Evolutionary conservation across 2,329 filamentous ascomycete genomes (phyloP), one percentile per base, ranked within the genome.

Genomic region (Diplodia sapinea): DNA sequence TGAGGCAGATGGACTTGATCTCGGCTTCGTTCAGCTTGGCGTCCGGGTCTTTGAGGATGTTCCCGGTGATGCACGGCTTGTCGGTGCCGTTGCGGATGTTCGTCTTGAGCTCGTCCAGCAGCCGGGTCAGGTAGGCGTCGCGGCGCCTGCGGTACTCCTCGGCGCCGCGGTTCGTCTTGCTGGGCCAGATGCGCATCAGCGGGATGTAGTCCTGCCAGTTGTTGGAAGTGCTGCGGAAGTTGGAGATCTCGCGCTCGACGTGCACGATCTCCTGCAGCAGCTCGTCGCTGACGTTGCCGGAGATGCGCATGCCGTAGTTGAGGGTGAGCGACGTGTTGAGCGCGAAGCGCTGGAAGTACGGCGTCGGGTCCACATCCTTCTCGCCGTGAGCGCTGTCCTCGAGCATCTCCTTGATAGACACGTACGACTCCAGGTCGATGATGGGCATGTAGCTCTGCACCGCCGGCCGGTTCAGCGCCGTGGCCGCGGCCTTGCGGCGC

Each of bases 131-230:
- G 70, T 90, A 90, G 63, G 84, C 86, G 70, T 93, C 91, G 63
- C 91, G 83, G 23, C 91, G 84, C n/a, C 81, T 80, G 47, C 91
- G 86, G 78, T 89, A 92, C 69, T 88, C 86, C 8, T 85, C 79
- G 0, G 91, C 90, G 5, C 65, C 65, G 59, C 87, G 84, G 2
- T 82, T 82, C 72, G 87, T 92, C 70, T 84, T 84, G 38, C 83
- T 86, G 2, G 88, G 85, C 71, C 87, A 84, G 2, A 93, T 76
- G 33, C 92, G 84, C 69, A 95, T 76, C 5, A 94, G 73, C 0
- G 92, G 91, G n/a, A 95, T 87, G 71, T 94, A 94, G 73, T 95
- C 92, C 73, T 92, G 90, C 87, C 90, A 92, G 76, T 94, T 94
- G 74, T 93, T 92, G 72, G 89, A 92, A 0, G 91, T 94, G 31